Evolutionary conservation across 768 basidiomycete genomes (phyloP).

Genomic region (Pleurotus salmoneostramineus): DNA sequence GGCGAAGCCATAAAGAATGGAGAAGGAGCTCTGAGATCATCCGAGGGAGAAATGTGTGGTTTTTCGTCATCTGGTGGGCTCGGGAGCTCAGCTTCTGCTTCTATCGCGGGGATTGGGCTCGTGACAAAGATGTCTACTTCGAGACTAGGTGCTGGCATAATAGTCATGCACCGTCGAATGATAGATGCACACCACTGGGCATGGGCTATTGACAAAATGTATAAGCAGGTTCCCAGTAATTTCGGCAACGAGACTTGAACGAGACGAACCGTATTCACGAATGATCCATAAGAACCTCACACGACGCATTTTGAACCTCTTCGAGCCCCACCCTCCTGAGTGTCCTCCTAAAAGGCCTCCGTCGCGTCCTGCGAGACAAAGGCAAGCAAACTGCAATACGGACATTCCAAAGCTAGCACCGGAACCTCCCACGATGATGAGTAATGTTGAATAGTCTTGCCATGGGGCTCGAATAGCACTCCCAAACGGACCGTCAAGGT

Average conservation of each 20-base stretch:
- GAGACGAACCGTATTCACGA: constrained; percentile 63
- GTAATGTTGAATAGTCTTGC: constrained; percentile 51
- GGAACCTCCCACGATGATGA: constrained; percentile 69
- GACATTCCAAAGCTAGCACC: constrained; percentile 72
- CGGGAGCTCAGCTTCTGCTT: neutral
- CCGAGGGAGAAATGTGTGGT: neutral
- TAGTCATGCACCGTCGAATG: constrained; percentile 56
- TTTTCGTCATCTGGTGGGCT: neutral
- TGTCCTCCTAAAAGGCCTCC: constrained; percentile 44
- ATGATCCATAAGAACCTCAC: constrained; percentile 77
- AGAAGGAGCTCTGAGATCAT: neutral
- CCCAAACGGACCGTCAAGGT: constrained; percentile 69
- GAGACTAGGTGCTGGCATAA: constrained; percentile 43
- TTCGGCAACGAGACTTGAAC: neutral
- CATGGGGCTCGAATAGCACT: constrained; percentile 57
- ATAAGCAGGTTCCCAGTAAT: neutral
- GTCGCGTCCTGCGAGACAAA: constrained; percentile 53
- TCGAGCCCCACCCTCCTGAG: constrained; percentile 37
- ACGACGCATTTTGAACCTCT: constrained; percentile 39
- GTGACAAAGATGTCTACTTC: constrained; percentile 77
- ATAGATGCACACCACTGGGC: constrained; percentile 73
- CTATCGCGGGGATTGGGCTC: constrained; percentile 24
- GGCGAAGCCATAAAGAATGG: neutral
- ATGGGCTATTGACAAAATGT: constrained; percentile 42
- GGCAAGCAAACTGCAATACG: constrained; percentile 59